Evolutionary conservation across 345 rosid genomes (phyloP).

Genomic region (Euphorbia pulcherrima): DNA sequence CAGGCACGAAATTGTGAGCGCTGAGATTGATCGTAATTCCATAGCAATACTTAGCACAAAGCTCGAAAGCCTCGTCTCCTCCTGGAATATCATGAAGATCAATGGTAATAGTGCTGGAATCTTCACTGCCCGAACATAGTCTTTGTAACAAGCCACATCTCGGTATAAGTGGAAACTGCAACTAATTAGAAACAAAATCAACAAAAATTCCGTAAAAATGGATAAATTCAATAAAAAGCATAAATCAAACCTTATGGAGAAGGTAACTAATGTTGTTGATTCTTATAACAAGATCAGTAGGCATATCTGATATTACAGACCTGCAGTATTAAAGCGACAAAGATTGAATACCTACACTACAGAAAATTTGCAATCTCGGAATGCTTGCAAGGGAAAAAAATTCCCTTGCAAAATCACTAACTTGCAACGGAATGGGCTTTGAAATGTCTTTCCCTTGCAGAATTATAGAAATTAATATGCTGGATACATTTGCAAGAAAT

Average conservation of each 20-base stretch:
- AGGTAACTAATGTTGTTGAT: constrained; percentile 60
- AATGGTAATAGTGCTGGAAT: constrained; percentile 42
- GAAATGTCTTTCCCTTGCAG: no score
- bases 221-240: no score
- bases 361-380: no score
- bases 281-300: constrained; percentile 56
- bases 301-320: constrained; percentile 64
- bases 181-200: constrained; percentile 33
- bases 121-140: constrained; percentile 47
- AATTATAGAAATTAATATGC: no score
- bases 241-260: constrained; percentile 70
- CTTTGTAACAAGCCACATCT: constrained; percentile 78
- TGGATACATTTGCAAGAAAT: no score
- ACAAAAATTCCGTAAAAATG: no score
- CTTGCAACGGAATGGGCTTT: no score
- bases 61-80: constrained; percentile 86
- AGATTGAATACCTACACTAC: background rate
- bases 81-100: constrained; percentile 92
- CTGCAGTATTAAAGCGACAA: constrained; percentile 38
- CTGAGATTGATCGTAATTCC: constrained; percentile 85
- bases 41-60: constrained; percentile 93
- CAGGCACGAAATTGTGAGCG: constrained; percentile 75
- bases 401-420: no score
- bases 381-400: no score
- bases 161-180: constrained; percentile 81